Conservation (phyloP, 495 filamentous ascomycete species). For the Podospora pseudoanserina region DNA sequence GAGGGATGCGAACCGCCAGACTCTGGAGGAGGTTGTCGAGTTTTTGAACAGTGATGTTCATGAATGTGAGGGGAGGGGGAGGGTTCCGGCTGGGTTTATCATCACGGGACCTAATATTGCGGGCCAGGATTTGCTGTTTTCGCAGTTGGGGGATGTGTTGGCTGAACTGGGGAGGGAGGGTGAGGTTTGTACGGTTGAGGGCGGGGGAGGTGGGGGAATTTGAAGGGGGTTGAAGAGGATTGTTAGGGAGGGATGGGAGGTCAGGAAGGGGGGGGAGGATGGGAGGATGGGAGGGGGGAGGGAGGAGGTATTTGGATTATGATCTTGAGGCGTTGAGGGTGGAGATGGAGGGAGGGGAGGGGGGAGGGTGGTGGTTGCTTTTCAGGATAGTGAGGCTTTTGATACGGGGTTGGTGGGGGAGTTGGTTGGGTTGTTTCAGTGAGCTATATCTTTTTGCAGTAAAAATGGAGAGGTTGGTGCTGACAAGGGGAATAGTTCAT, state of each 20-base stretch:
- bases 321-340: constrained; percentile 79
- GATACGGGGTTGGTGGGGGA: constrained; percentile 75
- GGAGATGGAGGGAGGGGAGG: constrained; percentile 51
- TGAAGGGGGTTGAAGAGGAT: constrained; percentile 84
- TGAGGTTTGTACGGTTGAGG: constrained; percentile 63
- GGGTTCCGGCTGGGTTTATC: constrained; percentile 75
- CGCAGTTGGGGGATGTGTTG: constrained; percentile 58
- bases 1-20: constrained; percentile 57
- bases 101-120: constrained; percentile 84
- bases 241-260: constrained; percentile 58
- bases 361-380: constrained; percentile 64
- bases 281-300: constrained; percentile 22
- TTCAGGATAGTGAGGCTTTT: constrained; percentile 92
- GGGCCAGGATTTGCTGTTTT: constrained; percentile 68
- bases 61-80: constrained; percentile 17
- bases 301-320: constrained; percentile 77
- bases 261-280: constrained; percentile 33
- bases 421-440: constrained; percentile 75
- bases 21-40: constrained; percentile 57
- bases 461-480: not conserved
- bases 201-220: constrained; percentile 73
- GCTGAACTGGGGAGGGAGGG: constrained; percentile 34
- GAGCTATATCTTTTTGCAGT: constrained; percentile 22
- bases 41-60: constrained; percentile 69
- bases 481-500: constrained; percentile 55